A percentile compares a stretch with the other conserved stretches of the same genome.
Conservation (phyloP, 768 basidiomycete genomes). For the Pholiota molesta region DNA sequence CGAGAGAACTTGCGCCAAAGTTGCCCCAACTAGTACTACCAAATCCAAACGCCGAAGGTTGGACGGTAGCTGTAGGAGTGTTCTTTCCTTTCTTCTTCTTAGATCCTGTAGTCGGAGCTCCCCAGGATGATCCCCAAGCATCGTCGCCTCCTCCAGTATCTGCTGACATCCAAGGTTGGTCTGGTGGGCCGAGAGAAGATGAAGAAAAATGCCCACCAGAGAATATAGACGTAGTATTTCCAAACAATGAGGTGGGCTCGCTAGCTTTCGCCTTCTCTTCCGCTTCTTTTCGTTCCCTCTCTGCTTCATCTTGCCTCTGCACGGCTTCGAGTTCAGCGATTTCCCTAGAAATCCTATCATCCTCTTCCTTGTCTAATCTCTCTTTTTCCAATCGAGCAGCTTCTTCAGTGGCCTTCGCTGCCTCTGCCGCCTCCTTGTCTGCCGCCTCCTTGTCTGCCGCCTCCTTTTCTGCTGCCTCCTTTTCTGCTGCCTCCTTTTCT, state of each 20-base stretch:
- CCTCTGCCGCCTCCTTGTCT: conserved; percentile 13
- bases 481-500: conserved; percentile 14
- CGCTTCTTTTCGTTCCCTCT: conserved; percentile 23
- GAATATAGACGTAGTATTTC: conserved; percentile 17
- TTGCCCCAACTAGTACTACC: conserved; percentile 16
- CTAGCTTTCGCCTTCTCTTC: conserved; percentile 18
- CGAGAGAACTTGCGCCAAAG: conserved; percentile 16
- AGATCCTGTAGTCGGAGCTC: conserved; percentile 1
- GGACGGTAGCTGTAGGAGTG: conserved; percentile 5
- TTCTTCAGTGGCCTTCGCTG: too few relatives aligned
- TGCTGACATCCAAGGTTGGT: conserved; percentile 25
- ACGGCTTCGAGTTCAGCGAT: conserved; percentile 9
- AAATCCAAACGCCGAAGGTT: conserved; percentile 20
- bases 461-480: background rate
- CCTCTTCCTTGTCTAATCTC: conserved; percentile 15
- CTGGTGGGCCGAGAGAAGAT: conserved; percentile 25
- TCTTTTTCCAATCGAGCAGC: background rate
- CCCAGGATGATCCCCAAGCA: conserved; percentile 20
- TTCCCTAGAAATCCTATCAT: conserved; percentile 14
- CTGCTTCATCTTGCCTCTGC: conserved; percentile 15
- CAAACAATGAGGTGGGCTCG: conserved; percentile 19
- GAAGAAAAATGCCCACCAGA: conserved; percentile 28
- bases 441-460: conserved; percentile 2
- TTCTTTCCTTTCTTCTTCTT: conserved; percentile 29
- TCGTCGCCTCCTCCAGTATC: conserved; percentile 28